Evolutionary conservation across 441 rosid species (phyloP).

Genomic region (Viola pubescens): DNA sequence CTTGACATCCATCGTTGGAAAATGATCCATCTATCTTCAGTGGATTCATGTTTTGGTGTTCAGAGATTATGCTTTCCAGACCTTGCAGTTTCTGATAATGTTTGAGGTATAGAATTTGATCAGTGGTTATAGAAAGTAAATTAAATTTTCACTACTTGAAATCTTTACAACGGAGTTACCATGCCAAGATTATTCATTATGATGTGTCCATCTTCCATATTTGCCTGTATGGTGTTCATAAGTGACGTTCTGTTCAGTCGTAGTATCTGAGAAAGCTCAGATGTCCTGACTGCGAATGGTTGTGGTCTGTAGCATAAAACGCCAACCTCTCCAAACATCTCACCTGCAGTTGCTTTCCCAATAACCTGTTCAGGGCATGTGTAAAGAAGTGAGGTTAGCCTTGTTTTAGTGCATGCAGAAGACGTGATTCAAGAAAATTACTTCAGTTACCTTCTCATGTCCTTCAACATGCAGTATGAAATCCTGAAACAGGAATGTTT

Average conservation of each 20-base stretch:
- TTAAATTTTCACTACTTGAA: constrained; percentile 9
- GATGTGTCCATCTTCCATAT: constrained; percentile 48
- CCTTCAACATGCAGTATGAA: constrained; percentile 48
- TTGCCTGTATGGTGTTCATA: constrained; percentile 47
- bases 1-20: constrained; percentile 16
- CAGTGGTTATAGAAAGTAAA: constrained; percentile 1
- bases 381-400: constrained; percentile 11
- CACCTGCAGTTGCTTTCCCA: constrained; percentile 61
- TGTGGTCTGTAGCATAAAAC: constrained; percentile 69
- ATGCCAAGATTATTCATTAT: constrained; percentile 66
- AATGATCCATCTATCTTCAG: constrained; percentile 20
- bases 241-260: constrained; percentile 61
- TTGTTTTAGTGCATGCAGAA: not conserved
- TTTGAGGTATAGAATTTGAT: constrained; percentile 15
- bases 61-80: constrained; percentile 24
- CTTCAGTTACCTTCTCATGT: constrained; percentile 51
- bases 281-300: constrained; percentile 74
- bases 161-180: constrained; percentile 31
- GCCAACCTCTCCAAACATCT: constrained; percentile 77
- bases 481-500: constrained; percentile 20
- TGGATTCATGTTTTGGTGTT: constrained; percentile 23
- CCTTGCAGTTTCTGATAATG: constrained; percentile 37
- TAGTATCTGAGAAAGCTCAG: constrained; percentile 70
- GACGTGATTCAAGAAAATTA: constrained; percentile 1
- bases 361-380: constrained; percentile 37